Percentiles rank a stretch among this genome's conserved stretches.
phyloP scores from a whole-genome alignment of 345 rosid genomes.

The Lumnitzera littorea region DNA sequence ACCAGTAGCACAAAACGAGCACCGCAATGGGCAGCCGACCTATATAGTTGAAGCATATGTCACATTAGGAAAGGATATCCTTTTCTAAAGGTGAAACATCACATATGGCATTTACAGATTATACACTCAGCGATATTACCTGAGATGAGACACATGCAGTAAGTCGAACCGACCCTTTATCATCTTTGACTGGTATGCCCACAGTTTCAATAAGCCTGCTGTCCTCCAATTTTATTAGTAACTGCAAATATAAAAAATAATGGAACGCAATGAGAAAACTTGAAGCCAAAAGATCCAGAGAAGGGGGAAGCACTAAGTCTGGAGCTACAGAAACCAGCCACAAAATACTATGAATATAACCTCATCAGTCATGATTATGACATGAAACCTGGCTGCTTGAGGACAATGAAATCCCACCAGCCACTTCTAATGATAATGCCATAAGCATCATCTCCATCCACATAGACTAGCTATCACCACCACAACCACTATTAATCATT shows the following conservation, averaged over 20 bases:
- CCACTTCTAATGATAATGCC: no score
- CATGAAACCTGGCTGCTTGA: no score
- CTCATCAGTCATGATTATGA: no score
- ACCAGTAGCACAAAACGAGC: slow-evolving; percentile 99
- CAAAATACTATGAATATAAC: no score
- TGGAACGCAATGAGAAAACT: slow-evolving; percentile 1
- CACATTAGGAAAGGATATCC: slow-evolving; percentile 1
- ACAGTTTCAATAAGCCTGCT: slow-evolving; percentile 90
- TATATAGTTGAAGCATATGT: slow-evolving; percentile 16
- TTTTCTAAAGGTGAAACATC: no score
- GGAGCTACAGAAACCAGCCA: not conserved
- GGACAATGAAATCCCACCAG: no score
- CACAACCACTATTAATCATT: no score
- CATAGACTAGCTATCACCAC: no score
- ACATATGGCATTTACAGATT: no score
- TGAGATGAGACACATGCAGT: slow-evolving; percentile 97
- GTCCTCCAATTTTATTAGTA: slow-evolving; percentile 76
- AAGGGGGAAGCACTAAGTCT: not conserved
- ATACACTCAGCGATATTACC: slow-evolving; percentile 27
- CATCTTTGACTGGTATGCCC: slow-evolving; percentile 82
- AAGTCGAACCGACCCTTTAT: slow-evolving; percentile 75
- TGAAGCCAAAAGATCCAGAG: not conserved
- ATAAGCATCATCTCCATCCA: no score
- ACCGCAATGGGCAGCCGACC: slow-evolving; percentile 95
- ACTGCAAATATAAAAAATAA: slow-evolving; percentile 28